Evolutionary conservation across 768 basidiomycete species (phyloP), one percentile per base, ranked within the genome.

Genomic region (Amanita phalloides): DNA sequence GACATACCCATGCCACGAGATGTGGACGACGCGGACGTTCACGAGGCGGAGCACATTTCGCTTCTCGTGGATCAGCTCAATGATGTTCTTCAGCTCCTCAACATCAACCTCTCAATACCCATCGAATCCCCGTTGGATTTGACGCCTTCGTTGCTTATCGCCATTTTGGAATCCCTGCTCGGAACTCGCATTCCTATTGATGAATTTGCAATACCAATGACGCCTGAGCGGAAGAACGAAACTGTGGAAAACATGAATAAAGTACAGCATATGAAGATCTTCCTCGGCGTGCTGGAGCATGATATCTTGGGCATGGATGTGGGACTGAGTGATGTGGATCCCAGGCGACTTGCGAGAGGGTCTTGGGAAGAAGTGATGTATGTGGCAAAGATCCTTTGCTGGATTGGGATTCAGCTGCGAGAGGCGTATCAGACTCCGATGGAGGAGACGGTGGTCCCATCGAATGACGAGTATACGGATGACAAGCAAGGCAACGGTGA

Each of bases 131-230:
- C 78, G 11, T 62, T 67, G 9, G 84, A 90, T 58, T 74, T 90
- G 8, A 86, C 84, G 0, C 86, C 87, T 0, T 78, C 81, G 0
- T 72, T 90, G 6, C 73, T 90, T 21, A 73, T 90, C 32, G 81
- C 77, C 37, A 74, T 88, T 55, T 71, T 89, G 13, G 86, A 88
- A 55, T 77, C 74, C 1, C 65, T 88, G 39, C 68, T 86, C 35
- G 61, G 66, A 20, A 60, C 66, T 5, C 77, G 80, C 23, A 76
- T 89, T 7, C 77, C 79, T 2, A 68, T 80, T 9, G 50, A 65
- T 10, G 46, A 30, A 13, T 43, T 14, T 20, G 37, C 53, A n/a
- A 39, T 45, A 9, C 30, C 58, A 6, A 45, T 62, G 17, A 61
- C 68, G 9, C 43, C 51, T 25, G 4, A 13, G 11, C 17, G 13